Base-by-base conservation (phyloP, 139 green algal genomes). In the Chlamydomonas schloesseri region DNA sequence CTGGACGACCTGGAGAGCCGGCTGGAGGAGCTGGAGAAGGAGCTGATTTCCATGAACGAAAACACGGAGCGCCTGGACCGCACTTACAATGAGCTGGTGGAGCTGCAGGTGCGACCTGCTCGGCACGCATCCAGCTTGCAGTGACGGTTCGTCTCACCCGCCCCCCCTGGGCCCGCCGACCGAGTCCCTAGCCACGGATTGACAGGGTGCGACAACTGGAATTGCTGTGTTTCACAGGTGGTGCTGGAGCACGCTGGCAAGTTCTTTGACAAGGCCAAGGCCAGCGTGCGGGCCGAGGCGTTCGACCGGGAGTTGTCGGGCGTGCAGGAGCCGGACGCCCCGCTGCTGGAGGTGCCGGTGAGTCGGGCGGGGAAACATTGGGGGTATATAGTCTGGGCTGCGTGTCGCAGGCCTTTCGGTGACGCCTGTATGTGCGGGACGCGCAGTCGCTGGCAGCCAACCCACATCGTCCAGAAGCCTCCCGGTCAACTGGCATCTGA, bases 241-340 rank as follows among this genome's bases (percentile, higher is more conserved):
- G 97, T 99, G 60, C 91, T 99, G 80, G 97, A 99, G 89, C 95
- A 95, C 50, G 97, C 96, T 26, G 93, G 93, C 53, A 77, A 73
- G 3, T 99, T 99, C 88, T 99, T 99, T 80, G 95, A 98, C 65
- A 93, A 96, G 34, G 94, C 95, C 28, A 83, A 83, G 77, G 37
- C 60, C 9, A 47, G 46, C 29, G 77, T 83, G 36, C 77, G 77
- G 18, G 29, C 31, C 36, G 75, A 73, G 3, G 62, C 62, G 1
- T 83, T 83, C 29, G 77, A 73, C 17, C 74, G 74, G 4, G 74
- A 82, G 0, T 67, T 46, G n/a, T 74, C 78, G 18, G 80, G 68
- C 20, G 68, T 70, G 5, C 62, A 69, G 62, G 80, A 86, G 65
- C 68, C 67, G 10, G 80, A 86, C 29, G 80, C 84, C 0, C 84